A percentile compares a stretch with the other conserved stretches of the same genome.
phyloP scores from a whole-genome alignment of 768 basidiomycete species.

The Kwoniella newhampshirensis region DNA sequence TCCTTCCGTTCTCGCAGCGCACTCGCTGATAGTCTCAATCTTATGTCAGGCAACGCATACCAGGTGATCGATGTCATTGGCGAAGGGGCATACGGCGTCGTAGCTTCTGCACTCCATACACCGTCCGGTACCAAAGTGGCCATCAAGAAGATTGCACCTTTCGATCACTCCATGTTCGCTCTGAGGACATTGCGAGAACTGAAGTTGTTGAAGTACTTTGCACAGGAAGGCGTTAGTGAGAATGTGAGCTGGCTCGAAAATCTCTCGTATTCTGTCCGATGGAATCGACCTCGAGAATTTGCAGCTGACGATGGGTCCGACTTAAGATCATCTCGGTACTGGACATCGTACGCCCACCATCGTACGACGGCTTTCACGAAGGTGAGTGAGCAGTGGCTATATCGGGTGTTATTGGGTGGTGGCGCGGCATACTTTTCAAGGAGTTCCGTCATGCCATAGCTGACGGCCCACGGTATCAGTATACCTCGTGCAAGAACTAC shows the following conservation, averaged over 20 bases:
- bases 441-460: no score
- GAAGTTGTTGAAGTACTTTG: slow-evolving; percentile 67
- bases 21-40: neutral
- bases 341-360: slow-evolving; percentile 79
- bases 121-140: slow-evolving; percentile 89
- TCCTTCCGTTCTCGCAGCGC: neutral
- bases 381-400: slow-evolving; percentile 65
- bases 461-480: slow-evolving; percentile 41
- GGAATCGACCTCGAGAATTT: slow-evolving; percentile 18
- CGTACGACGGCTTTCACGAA: slow-evolving; percentile 79
- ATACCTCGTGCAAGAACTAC: slow-evolving; percentile 76
- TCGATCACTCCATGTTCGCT: slow-evolving; percentile 94
- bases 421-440: no score
- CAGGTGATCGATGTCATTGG: slow-evolving; percentile 52
- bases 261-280: slow-evolving; percentile 24
- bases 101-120: slow-evolving; percentile 85
- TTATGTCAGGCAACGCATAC: slow-evolving; percentile 34
- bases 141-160: slow-evolving; percentile 94
- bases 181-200: slow-evolving; percentile 82
- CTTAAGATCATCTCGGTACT: slow-evolving; percentile 81
- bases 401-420: no score
- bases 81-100: slow-evolving; percentile 82
- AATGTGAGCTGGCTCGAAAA: slow-evolving; percentile 39
- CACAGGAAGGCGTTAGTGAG: slow-evolving; percentile 41
- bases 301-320: neutral